Evolutionary conservation across 805 yeast genomes (phyloP).

Genomic region (Lachancea sp.): DNA sequence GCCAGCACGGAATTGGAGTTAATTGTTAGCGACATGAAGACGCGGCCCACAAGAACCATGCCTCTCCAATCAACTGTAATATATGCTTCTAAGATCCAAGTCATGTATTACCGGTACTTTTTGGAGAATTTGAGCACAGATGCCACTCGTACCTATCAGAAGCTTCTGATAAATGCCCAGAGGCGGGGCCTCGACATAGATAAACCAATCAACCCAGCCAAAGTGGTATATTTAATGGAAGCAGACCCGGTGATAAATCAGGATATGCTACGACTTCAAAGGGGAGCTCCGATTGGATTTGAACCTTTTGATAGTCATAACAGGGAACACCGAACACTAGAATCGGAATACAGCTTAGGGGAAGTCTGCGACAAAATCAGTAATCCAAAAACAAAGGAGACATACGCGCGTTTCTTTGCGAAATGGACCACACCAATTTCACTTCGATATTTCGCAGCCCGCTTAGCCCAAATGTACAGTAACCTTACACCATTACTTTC

Average conservation of each 20-base stretch:
- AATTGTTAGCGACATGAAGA: conserved; percentile 53
- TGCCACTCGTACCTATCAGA: conserved; percentile 34
- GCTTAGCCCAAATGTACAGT: conserved; percentile 42
- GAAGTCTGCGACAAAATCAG: conserved; percentile 15
- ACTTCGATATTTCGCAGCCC: conserved; percentile 47
- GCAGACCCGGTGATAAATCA: conserved; percentile 33
- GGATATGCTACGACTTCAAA: conserved; percentile 42
- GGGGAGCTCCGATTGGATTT: conserved; percentile 42
- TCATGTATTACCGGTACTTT: conserved; percentile 50
- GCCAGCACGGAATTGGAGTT: conserved; percentile 20
- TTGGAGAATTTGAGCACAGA: conserved; percentile 35
- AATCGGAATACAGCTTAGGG: conserved; percentile 15
- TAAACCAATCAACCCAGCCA: conserved; percentile 39
- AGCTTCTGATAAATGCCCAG: conserved; percentile 42
- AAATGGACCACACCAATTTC: conserved; percentile 54
- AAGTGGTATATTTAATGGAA: conserved; percentile 36
- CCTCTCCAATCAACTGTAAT: conserved; percentile 49
- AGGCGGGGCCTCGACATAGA: conserved; percentile 45
- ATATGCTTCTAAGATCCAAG: conserved; percentile 49
- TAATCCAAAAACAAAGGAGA: conserved; percentile 19
- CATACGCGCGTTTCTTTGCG: conserved; percentile 28
- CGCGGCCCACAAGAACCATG: conserved; percentile 39
- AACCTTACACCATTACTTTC: conserved; percentile 31
- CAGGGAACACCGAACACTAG: neutral
- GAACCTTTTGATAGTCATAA: conserved; percentile 34